phyloP scores from a whole-genome alignment of 352 stramenopile genomes.

The Globisporangium sylvaticum region DNA sequence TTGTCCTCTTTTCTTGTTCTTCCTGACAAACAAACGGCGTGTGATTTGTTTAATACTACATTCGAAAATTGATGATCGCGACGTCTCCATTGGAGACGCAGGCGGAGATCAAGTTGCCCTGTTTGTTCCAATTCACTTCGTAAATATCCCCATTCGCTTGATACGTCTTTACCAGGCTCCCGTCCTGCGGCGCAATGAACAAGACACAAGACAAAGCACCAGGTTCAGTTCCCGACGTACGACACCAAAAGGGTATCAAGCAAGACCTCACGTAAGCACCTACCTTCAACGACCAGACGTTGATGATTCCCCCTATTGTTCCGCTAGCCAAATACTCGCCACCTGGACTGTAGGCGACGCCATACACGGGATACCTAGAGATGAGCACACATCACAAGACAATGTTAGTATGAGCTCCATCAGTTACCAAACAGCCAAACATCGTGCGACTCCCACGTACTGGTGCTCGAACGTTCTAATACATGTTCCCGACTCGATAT shows the following conservation, averaged over 20 bases:
- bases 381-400: constrained; percentile 5
- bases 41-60: constrained; percentile 81
- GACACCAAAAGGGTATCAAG: not conserved
- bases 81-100: constrained; percentile 86
- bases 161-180: constrained; percentile 82
- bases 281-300: constrained; percentile 96
- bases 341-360: constrained; percentile 82
- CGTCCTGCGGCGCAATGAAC: constrained; percentile 36
- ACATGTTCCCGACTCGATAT: constrained; percentile 88
- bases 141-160: constrained; percentile 96
- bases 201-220: not conserved
- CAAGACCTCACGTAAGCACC: constrained; percentile 17
- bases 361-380: constrained; percentile 79
- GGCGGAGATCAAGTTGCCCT: constrained; percentile 81
- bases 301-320: constrained; percentile 95
- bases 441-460: constrained; percentile 46
- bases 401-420: constrained; percentile 21
- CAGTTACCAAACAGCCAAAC: not conserved
- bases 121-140: constrained; percentile 97
- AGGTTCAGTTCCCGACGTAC: constrained; percentile 28
- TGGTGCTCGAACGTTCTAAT: constrained; percentile 92
- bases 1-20: constrained; percentile 12
- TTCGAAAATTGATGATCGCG: constrained; percentile 88
- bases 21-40: constrained; percentile 12
- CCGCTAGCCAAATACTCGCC: constrained; percentile 95